phyloP scores from a whole-genome alignment of 2,329 filamentous ascomycete genomes.

The Xylariomycetidae sp. region DNA sequence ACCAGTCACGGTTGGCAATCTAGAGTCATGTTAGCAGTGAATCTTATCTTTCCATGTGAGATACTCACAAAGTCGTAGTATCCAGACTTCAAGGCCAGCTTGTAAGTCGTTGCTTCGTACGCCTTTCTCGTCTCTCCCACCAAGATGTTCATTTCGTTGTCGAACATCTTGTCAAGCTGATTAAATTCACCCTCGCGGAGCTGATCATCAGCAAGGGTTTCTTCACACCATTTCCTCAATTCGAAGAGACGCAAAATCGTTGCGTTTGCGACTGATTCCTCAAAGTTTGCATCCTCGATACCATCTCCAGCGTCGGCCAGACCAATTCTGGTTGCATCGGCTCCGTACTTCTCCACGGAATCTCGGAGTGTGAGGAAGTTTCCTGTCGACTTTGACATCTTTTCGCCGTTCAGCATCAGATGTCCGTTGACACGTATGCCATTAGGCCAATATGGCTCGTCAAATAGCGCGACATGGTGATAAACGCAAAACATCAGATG shows the following conservation, averaged over 20 bases:
- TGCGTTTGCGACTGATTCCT: conserved; percentile 88
- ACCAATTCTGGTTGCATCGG: conserved; percentile 85
- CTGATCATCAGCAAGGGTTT: conserved; percentile 67
- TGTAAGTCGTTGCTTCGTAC: conserved; percentile 77
- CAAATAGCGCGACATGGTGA: conserved; percentile 85
- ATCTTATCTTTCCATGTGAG: not conserved
- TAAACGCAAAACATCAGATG: conserved; percentile 96
- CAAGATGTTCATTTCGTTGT: conserved; percentile 85
- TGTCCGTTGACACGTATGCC: conserved; percentile 89
- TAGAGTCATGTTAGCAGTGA: too few species aligned
- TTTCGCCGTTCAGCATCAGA: conserved; percentile 89
- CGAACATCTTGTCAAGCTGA: conserved; percentile 79
- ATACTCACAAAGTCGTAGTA: conserved; percentile 81
- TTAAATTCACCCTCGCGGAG: conserved; percentile 74
- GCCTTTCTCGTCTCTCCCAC: conserved; percentile 74
- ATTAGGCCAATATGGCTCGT: conserved; percentile 80
- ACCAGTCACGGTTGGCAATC: conserved; percentile 71
- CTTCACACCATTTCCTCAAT: conserved; percentile 88
- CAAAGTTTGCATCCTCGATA: conserved; percentile 94
- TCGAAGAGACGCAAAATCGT: conserved; percentile 74
- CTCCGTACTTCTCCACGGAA: conserved; percentile 82
- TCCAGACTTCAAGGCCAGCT: conserved; percentile 74
- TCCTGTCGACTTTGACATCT: conserved; percentile 97
- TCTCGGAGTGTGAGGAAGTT: conserved; percentile 93
- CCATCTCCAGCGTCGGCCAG: conserved; percentile 92